Base-by-base conservation (phyloP, 306 rosid species). In the Cucurbita maxima region DNA sequence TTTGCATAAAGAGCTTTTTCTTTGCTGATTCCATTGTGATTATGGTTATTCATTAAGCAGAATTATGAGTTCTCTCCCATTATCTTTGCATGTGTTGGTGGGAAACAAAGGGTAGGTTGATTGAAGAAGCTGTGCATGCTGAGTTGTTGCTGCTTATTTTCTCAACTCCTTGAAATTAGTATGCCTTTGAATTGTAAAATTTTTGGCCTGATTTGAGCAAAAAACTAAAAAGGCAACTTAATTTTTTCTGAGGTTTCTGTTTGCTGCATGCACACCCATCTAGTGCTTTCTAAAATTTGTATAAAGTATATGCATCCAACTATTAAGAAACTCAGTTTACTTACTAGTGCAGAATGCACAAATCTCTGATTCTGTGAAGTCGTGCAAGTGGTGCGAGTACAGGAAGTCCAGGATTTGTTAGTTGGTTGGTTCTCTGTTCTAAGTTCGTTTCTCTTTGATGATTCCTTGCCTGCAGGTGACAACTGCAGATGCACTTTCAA, bases 401-500 rank as follows among this genome's bases (percentile, higher is more conserved):
- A 50, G 58, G 43, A 51, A 50, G 59, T 69, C 47, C 30, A 8
- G 25, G 16, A 70, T 48, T 16, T 34, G 51, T n/a, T 34, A 5
- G 10, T 63, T 48, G 57, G 20, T 15, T 50, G 58, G 13, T 12
- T 55, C 53, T 22, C 38, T 57, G 37, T 55, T 76, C 57, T 25
- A 58, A 74, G 64, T 81, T 58, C 75, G 55, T 61, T 69, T 81
- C 70, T 72, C 72, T 38, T 40, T 1, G n/a, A 76, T 7, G 60
- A 70, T 66, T 74, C 58, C 43, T 73, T 45, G 79, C 72, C 71
- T 81, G 82, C 88, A 94, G 99, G 82, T 80, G 47, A 75, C 85
- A 75, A 91, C 97, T 51, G 95, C 97, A 75, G 97, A 94, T 85
- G 88, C 92, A 53, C 92, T 94, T 77, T 86, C 95, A 36, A 86